Percentiles rank a stretch among this genome's conserved stretches.
Conservation (phyloP, 2,329 filamentous ascomycete genomes). For the Phoma sp. region DNA sequence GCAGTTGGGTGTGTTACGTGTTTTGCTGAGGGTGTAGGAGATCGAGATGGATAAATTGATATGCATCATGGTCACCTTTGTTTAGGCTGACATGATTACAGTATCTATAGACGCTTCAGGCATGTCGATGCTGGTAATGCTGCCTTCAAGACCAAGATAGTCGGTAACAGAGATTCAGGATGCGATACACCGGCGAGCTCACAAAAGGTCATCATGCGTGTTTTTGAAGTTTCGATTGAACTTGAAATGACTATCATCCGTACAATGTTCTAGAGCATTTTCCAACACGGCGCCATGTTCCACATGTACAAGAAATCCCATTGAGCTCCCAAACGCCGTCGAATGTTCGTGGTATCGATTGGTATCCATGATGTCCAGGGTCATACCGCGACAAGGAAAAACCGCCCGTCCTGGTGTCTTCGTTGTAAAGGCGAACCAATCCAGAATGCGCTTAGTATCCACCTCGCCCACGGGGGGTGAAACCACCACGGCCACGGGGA, state of each 20-base stretch:
- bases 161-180: too few relatives aligned
- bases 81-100: too few relatives aligned
- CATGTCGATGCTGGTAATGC: too few relatives aligned
- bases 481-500: slow-evolving; percentile 34
- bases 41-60: too few relatives aligned
- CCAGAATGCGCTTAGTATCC: slow-evolving; percentile 35
- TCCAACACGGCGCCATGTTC: slow-evolving; percentile 33
- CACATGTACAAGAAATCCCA: slow-evolving; percentile 33
- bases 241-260: slow-evolving; percentile 19
- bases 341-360: slow-evolving; percentile 44
- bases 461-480: slow-evolving; percentile 39
- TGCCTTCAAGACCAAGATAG: too few relatives aligned
- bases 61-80: too few relatives aligned
- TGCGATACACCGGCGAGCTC: too few relatives aligned
- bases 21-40: background rate
- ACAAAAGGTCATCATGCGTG: background rate
- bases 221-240: slow-evolving; percentile 19
- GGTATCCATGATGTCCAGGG: slow-evolving; percentile 31
- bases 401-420: slow-evolving; percentile 21
- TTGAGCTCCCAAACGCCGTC: slow-evolving; percentile 43
- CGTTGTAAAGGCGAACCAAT: slow-evolving; percentile 12
- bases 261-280: slow-evolving; percentile 19
- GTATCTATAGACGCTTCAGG: too few relatives aligned
- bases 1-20: background rate
- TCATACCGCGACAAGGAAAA: slow-evolving; percentile 25